A percentile compares a stretch with the other conserved stretches of the same genome.
phyloP scores from a whole-genome alignment of 1,284 basidiomycete species.

The Gymnopus androsaceus region DNA sequence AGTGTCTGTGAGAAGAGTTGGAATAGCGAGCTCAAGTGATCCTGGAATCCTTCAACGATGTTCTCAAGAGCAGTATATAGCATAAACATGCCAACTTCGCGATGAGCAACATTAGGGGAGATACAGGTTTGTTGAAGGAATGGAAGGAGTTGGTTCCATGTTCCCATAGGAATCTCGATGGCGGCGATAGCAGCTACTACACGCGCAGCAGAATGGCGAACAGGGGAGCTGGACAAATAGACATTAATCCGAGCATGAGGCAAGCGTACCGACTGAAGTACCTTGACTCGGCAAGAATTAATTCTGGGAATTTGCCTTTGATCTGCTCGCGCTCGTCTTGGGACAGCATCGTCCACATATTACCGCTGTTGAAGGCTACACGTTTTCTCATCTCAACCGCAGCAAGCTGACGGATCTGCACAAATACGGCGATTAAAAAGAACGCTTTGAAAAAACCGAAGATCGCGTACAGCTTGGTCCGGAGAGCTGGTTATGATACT shows the following conservation, averaged over 20 bases:
- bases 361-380: constrained; percentile 77
- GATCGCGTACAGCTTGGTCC: constrained; percentile 61
- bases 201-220: constrained; percentile 88
- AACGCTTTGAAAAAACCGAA: constrained; percentile 15
- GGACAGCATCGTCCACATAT: constrained; percentile 81
- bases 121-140: constrained; percentile 84
- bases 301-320: constrained; percentile 82
- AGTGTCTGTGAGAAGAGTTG: constrained; percentile 82
- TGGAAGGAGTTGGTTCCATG: constrained; percentile 89
- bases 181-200: constrained; percentile 93
- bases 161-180: constrained; percentile 81
- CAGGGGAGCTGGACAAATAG: constrained; percentile 64
- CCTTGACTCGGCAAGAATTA: constrained; percentile 81
- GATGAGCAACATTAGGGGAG: constrained; percentile 71
- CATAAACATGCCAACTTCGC: constrained; percentile 91
- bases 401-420: constrained; percentile 92
- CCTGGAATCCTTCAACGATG: constrained; percentile 86
- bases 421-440: constrained; percentile 4
- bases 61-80: constrained; percentile 92
- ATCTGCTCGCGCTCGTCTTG: constrained; percentile 79
- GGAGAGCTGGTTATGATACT: constrained; percentile 86
- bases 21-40: constrained; percentile 80
- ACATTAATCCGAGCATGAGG: constrained; percentile 15
- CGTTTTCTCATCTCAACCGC: constrained; percentile 98
- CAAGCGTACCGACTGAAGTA: constrained; percentile 30